Evolutionary conservation across 768 basidiomycete genomes (phyloP).

Genomic region (Agrocybe praecox): DNA sequence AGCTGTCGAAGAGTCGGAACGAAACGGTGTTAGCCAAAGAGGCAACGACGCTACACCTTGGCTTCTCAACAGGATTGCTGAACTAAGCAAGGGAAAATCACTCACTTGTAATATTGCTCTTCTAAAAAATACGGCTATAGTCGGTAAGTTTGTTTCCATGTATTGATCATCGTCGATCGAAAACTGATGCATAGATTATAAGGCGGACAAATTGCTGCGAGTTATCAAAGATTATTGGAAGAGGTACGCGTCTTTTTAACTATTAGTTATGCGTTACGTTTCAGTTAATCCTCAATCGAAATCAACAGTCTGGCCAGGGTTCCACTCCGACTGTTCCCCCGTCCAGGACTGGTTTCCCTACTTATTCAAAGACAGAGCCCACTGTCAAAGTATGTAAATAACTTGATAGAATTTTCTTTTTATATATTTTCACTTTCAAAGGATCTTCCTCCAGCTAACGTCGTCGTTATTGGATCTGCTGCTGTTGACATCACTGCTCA

Average conservation of each 20-base stretch:
- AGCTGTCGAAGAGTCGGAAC: conserved; percentile 83
- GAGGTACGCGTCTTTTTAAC: conserved; percentile 30
- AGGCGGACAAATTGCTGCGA: conserved; percentile 81
- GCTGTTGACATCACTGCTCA: conserved; percentile 88
- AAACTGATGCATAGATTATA: conserved; percentile 6
- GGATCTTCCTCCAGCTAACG: conserved; percentile 38
- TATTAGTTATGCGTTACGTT: too few relatives aligned
- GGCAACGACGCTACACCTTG: conserved; percentile 97
- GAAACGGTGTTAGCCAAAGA: conserved; percentile 71
- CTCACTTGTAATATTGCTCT: conserved; percentile 82
- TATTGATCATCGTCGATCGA: not conserved
- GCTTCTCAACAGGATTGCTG: conserved; percentile 81
- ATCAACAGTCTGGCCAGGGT: too few relatives aligned
- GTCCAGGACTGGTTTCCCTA: not conserved
- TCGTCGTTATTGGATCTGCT: conserved; percentile 82
- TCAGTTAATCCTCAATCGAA: too few relatives aligned
- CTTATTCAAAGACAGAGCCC: not conserved
- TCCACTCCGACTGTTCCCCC: too few relatives aligned
- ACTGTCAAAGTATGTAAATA: conserved; percentile 2
- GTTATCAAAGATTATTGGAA: conserved; percentile 60
- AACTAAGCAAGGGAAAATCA: conserved; percentile 78
- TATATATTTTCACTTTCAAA: not conserved
- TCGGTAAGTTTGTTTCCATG: conserved; percentile 52
- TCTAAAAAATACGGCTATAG: conserved; percentile 83
- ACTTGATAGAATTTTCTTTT: not conserved